These are phyloP conservation scores for Sporothrix pallida DNA, from an alignment of 2,329 filamentous ascomycete species.

Conservation along the genomic window DNA sequence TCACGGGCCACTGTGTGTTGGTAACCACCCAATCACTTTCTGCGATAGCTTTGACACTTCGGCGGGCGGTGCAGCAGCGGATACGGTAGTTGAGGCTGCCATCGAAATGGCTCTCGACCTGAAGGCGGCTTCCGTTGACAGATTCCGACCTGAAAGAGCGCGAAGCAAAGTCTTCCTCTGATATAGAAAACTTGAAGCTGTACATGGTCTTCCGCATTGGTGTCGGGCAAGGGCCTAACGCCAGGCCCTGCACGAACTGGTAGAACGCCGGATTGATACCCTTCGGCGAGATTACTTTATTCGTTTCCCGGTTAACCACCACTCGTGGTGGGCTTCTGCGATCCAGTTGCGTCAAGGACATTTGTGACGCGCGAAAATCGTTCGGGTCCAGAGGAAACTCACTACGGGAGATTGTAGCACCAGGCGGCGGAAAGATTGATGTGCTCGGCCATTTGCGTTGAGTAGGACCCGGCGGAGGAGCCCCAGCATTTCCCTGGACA, in stretches of 20 bases:
- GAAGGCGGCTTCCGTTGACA: constrained; percentile 42
- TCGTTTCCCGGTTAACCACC: constrained; percentile 38
- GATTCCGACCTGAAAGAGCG: constrained; percentile 47
- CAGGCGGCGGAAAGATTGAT: constrained; percentile 40
- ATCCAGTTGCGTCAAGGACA: constrained; percentile 55
- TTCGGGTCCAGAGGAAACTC: constrained; percentile 52
- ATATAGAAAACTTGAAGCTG: constrained; percentile 56
- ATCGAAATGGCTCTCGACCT: constrained; percentile 51
- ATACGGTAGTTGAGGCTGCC: constrained; percentile 70
- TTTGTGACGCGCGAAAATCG: constrained; percentile 50
- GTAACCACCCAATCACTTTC: constrained; percentile 65
- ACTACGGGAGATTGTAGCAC: constrained; percentile 38
- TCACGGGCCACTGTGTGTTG: constrained; percentile 73
- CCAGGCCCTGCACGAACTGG: constrained; percentile 61
- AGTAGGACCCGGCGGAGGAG: too few relatives aligned
- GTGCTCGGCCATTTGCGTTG: not conserved
- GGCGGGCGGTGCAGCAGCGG: constrained; percentile 60
- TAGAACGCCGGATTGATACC: constrained; percentile 53
- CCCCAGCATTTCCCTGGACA: not conserved
- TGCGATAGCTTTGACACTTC: constrained; percentile 39
- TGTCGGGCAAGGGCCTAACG: constrained; percentile 51
- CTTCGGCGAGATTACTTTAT: not conserved
- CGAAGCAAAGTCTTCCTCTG: constrained; percentile 45
- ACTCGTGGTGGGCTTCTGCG: constrained; percentile 56
- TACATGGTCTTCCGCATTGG: constrained; percentile 48